These are phyloP conservation scores for Ophiocordyceps camponoti-leonardi DNA, from an alignment of 2,329 filamentous ascomycete genomes.

Conservation along the genomic window DNA sequence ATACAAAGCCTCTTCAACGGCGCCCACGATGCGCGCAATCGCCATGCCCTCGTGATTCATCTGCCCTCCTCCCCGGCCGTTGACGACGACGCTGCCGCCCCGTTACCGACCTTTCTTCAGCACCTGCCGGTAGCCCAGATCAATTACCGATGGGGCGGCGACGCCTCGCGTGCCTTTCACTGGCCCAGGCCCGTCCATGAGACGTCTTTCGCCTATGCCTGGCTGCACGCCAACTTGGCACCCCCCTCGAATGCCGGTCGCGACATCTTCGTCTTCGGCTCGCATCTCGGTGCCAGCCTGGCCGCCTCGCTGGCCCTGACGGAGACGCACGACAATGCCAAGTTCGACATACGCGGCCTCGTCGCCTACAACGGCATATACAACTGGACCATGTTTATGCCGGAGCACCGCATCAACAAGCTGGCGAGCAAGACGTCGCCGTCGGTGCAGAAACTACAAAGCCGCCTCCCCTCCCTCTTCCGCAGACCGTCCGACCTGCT, in stretches of 20 bases:
- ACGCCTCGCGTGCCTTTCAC: slow-evolving; percentile 10
- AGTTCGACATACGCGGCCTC: slow-evolving; percentile 32
- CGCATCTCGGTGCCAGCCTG: slow-evolving; percentile 38
- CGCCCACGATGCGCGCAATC: slow-evolving; percentile 13
- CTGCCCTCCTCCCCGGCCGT: slow-evolving; percentile 29
- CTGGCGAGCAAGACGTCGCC: slow-evolving; percentile 13
- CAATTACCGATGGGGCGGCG: slow-evolving; percentile 38
- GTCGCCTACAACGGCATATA: slow-evolving; percentile 43
- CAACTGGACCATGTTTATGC: slow-evolving; percentile 45
- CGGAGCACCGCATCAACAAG: slow-evolving; percentile 29
- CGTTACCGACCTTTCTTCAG: slow-evolving; percentile 23
- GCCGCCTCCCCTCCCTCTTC: slow-evolving; percentile 27
- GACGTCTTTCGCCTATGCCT: slow-evolving; percentile 32
- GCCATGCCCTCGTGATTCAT: slow-evolving; percentile 33
- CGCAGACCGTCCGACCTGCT: slow-evolving; percentile 29
- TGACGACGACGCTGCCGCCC: slow-evolving; percentile 7
- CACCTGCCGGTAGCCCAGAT: slow-evolving; percentile 32
- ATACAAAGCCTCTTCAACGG: slow-evolving; percentile 30
- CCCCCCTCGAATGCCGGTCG: slow-evolving; percentile 19
- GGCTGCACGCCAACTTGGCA: slow-evolving; percentile 27
- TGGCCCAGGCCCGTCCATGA: slow-evolving; percentile 45
- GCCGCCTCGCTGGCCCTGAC: slow-evolving; percentile 40
- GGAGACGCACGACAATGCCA: slow-evolving; percentile 25
- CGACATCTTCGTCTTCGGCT: slow-evolving; percentile 31
- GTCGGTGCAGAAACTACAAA: slow-evolving; percentile 17